Percentiles rank a stretch among this genome's conserved stretches.
Evolutionary conservation across 2,329 filamentous ascomycete species (phyloP).

Genomic region (Tolypocladium capitatum): DNA sequence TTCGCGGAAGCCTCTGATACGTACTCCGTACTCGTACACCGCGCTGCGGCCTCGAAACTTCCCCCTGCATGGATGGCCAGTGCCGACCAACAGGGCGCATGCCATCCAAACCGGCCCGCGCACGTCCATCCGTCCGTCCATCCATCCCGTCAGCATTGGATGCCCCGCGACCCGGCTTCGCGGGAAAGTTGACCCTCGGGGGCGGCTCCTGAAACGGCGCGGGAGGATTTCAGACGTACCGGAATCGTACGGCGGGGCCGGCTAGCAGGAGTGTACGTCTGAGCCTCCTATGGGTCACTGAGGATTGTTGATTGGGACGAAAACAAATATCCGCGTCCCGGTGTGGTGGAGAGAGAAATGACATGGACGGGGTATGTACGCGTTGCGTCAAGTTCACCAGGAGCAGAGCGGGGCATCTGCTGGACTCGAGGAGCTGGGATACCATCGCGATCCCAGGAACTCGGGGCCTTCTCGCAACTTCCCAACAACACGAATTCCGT

Average conservation of each 20-base stretch:
- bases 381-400: neutral
- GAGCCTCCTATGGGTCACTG: neutral
- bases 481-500: neutral
- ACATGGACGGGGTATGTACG: neutral
- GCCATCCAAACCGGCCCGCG: neutral
- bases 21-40: neutral
- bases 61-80: neutral
- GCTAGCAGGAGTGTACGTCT: neutral
- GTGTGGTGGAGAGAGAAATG: neutral
- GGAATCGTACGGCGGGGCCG: neutral
- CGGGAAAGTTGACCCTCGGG: neutral
- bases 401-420: neutral
- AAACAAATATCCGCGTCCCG: neutral
- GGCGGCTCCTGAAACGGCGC: neutral
- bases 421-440: neutral
- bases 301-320: neutral
- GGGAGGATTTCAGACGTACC: neutral
- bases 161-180: neutral
- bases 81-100: neutral
- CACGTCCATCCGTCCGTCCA: neutral
- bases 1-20: too few relatives aligned
- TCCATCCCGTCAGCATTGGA: neutral
- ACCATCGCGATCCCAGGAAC: too few relatives aligned
- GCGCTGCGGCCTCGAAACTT: too few relatives aligned
- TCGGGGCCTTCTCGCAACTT: neutral